These are phyloP conservation scores for Mycena indigotica DNA, from an alignment of 768 basidiomycete species.

Conservation along the genomic window DNA sequence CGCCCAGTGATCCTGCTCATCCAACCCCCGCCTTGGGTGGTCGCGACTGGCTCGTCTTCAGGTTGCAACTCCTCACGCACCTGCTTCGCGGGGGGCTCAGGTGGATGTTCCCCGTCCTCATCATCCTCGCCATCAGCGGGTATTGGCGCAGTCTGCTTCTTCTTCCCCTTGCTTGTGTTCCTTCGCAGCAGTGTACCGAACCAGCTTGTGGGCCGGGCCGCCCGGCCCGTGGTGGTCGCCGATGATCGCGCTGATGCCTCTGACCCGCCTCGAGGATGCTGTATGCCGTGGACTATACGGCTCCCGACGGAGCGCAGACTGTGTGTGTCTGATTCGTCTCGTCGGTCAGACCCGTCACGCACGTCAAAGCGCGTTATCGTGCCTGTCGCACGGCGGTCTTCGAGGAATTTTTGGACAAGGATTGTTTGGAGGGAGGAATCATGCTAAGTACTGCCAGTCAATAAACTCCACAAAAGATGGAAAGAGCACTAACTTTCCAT, in stretches of 20 bases:
- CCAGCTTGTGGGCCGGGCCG: conserved; percentile 11
- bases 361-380: conserved; percentile 27
- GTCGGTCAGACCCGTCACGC: conserved; percentile 24
- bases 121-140: conserved; percentile 5
- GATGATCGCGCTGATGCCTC: conserved; percentile 5
- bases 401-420: conserved; percentile 26
- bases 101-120: conserved; percentile 9
- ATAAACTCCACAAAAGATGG: no score
- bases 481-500: conserved; percentile 13
- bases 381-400: conserved; percentile 22
- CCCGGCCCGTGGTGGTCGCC: conserved; percentile 1
- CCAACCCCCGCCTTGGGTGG: conserved; percentile 20
- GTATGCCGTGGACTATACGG: conserved; percentile 24
- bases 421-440: conserved; percentile 28
- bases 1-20: conserved; percentile 21
- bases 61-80: conserved; percentile 18
- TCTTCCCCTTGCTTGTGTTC: conserved; percentile 9
- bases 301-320: conserved; percentile 24
- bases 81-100: conserved; percentile 19
- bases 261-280: conserved; percentile 12
- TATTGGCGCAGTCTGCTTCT: conserved; percentile 3
- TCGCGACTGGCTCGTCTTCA: conserved; percentile 2
- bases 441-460: conserved; percentile 5
- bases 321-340: conserved; percentile 24
- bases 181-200: conserved; percentile 17